phyloP scores from a whole-genome alignment of 768 basidiomycete genomes.

The Pleurotus eryngii region DNA sequence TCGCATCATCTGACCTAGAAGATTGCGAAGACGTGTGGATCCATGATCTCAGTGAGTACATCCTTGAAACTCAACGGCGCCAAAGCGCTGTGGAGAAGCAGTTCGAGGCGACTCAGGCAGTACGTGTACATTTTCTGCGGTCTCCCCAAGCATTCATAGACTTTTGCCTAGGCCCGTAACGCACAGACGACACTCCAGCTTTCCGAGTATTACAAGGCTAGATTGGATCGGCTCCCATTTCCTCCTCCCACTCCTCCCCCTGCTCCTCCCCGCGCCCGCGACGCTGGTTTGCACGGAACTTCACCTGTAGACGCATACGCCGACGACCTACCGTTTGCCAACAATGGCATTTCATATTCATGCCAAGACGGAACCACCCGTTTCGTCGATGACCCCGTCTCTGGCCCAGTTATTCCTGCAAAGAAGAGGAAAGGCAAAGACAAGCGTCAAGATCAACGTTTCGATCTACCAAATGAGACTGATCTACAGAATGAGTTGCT shows the following conservation, averaged over 20 bases:
- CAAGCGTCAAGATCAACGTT: background rate
- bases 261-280: constrained; percentile 12
- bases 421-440: constrained; percentile 6
- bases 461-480: background rate
- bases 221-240: constrained; percentile 43
- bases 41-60: constrained; percentile 65
- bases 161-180: constrained; percentile 61
- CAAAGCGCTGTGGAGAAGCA: constrained; percentile 70
- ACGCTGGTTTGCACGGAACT: constrained; percentile 15
- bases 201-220: constrained; percentile 54
- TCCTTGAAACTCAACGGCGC: constrained; percentile 68
- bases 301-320: background rate
- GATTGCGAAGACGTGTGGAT: constrained; percentile 79
- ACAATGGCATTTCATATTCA: constrained; percentile 5
- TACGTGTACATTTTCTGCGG: background rate
- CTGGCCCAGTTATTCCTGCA: background rate
- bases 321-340: background rate
- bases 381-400: constrained; percentile 1
- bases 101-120: constrained; percentile 65
- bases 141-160: background rate
- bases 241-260: constrained; percentile 29
- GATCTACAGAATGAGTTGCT: background rate
- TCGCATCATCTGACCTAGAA: constrained; percentile 74
- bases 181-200: constrained; percentile 54
- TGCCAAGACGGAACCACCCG: background rate